These are phyloP conservation scores for Biscogniauxia mediterranea DNA, from an alignment of 2,329 filamentous ascomycete genomes.

Conservation along the genomic window DNA sequence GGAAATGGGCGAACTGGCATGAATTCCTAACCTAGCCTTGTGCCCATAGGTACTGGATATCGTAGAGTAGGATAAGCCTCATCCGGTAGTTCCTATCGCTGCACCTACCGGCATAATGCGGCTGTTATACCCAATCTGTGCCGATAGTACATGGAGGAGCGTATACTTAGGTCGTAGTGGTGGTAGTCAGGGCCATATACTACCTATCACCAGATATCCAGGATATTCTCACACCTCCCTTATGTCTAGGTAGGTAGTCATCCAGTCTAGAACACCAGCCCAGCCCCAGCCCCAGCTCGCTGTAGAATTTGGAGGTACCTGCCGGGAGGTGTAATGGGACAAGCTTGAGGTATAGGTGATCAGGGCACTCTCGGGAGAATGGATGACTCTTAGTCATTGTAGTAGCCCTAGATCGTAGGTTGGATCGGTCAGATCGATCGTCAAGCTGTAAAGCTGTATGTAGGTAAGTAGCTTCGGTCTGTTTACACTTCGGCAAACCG, in stretches of 20 bases:
- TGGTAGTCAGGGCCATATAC: background rate
- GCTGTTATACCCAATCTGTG: background rate
- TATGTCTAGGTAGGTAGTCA: background rate
- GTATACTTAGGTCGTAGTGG: background rate
- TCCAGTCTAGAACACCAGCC: too few relatives aligned
- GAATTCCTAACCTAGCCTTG: background rate
- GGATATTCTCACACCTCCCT: background rate
- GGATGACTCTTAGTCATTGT: background rate
- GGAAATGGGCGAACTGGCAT: background rate
- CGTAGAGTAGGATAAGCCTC: background rate
- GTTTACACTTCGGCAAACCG: conserved; percentile 13
- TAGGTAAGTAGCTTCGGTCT: conserved; percentile 1
- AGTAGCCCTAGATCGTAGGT: background rate
- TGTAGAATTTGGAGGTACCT: background rate
- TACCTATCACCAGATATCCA: background rate
- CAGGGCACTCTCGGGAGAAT: background rate
- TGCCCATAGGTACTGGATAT: background rate
- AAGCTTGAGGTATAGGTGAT: background rate
- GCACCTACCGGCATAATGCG: background rate
- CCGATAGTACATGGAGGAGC: background rate
- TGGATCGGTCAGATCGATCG: background rate
- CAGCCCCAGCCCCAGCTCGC: too few relatives aligned
- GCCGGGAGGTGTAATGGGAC: background rate
- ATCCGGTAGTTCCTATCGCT: background rate
- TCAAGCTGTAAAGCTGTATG: background rate